Evolutionary conservation across 495 filamentous ascomycete genomes (phyloP), one percentile per base, ranked within the genome.

Genomic region (Annulohypoxylon stygium): DNA sequence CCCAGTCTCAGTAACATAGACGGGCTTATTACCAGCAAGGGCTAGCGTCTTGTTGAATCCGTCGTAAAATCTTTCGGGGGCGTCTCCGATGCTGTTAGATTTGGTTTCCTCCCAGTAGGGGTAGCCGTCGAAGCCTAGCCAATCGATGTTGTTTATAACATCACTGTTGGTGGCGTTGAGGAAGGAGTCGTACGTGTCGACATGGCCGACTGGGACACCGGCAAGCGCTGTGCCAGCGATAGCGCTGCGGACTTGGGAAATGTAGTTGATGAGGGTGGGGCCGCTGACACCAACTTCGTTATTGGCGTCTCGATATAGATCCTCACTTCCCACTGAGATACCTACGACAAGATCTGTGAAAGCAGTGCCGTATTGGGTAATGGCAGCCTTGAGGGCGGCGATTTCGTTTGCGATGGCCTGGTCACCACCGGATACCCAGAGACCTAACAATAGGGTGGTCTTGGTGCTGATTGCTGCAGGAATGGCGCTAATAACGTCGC

Each of bases 111-210:
- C 88, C 85, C 89, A 93, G 86, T 84, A 90, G 34, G 89, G 89
- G 81, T 88, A 90, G 62, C 85, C 88, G 76, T 93, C 89, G 78
- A 93, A 88, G 55, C 91, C 91, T 63, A 94, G 78, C 82, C 87
- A 94, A 85, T 94, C 92, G 75, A 84, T 81, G 20, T 85, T 84
- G 16, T 85, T 77, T 76, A 91, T 88, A 64, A 94, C 91, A 34
- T 84, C 87, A 4, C 81, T 74, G 85, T 93, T 94, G 76, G 87
- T 86, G 62, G 82, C 78, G 81, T 95, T 91, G 71, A 90, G 88
- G 88, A 90, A 94, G 61, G 89, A 88, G 72, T 90, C 91, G 91
- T 93, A 96, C 67, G 93, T 95, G 82, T 96, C 93, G 80, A 94
- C 93, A 83, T 94, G 92, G 47, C 93, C 93, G 77, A 96, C 82